Evolutionary conservation across 768 basidiomycete species (phyloP).

Genomic region (Suillus weaverae): DNA sequence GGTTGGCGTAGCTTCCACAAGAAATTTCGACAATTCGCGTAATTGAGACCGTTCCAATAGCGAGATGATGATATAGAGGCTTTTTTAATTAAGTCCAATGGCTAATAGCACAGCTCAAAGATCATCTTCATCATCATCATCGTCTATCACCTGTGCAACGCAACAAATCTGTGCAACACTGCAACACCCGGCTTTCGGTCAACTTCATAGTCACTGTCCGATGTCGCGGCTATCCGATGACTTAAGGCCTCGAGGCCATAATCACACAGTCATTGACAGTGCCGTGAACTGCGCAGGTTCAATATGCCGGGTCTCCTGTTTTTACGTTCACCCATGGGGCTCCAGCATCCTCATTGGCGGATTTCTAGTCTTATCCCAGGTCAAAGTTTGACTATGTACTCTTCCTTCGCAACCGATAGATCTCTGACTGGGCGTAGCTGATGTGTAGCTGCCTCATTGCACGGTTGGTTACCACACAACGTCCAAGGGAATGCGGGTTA

Average conservation of each 20-base stretch:
- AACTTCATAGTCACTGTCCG: neutral
- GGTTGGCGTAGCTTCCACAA: neutral
- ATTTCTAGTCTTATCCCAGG: too few species aligned
- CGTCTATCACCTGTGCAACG: neutral
- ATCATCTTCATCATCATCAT: neutral
- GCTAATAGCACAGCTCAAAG: constrained; percentile 1
- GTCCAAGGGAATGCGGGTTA: neutral
- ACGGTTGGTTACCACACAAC: neutral
- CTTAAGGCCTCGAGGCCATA: constrained; percentile 8
- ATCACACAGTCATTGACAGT: neutral
- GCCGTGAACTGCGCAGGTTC: neutral
- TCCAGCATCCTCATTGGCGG: too few species aligned
- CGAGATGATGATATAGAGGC: neutral
- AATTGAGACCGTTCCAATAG: constrained; percentile 1
- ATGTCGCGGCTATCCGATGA: constrained; percentile 3
- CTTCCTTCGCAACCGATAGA: constrained; percentile 1
- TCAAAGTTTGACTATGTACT: neutral
- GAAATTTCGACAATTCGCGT: neutral
- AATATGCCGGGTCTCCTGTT: too few species aligned
- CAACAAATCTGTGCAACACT: neutral
- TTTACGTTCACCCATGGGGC: too few species aligned
- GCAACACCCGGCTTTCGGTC: neutral
- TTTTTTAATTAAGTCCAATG: neutral
- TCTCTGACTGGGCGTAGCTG: neutral
- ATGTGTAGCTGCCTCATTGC: constrained; percentile 1